Evolutionary conservation across 306 rosid genomes (phyloP).

Genomic region (Inga oerstediana): DNA sequence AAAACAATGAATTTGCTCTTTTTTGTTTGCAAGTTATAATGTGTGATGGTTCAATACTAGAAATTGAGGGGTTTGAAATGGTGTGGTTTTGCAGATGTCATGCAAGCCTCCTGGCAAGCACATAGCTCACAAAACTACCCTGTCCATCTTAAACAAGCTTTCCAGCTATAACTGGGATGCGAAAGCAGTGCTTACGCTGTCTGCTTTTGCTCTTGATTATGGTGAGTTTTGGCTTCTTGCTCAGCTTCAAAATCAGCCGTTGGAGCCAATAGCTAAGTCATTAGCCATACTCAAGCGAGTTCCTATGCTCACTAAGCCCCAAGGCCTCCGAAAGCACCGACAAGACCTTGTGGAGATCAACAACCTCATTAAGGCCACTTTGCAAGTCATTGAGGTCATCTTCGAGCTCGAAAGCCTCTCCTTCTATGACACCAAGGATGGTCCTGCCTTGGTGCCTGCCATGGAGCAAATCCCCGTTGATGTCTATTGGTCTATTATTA

Average conservation of each 20-base stretch:
- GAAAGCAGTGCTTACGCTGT: slow-evolving; percentile 64
- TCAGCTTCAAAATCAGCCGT: slow-evolving; percentile 34
- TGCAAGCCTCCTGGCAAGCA: slow-evolving; percentile 64
- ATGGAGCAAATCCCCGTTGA: slow-evolving; percentile 49
- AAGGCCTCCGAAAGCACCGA: slow-evolving; percentile 38
- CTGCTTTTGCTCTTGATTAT: slow-evolving; percentile 71
- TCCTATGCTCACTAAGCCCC: slow-evolving; percentile 48
- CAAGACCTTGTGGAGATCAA: slow-evolving; percentile 51
- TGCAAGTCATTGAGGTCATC: slow-evolving; percentile 53
- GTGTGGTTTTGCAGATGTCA: slow-evolving; percentile 45
- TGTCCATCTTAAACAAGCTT: slow-evolving; percentile 55
- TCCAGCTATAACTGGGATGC: slow-evolving; percentile 59
- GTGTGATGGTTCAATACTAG: background rate
- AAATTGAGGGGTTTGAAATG: background rate
- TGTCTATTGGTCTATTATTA: slow-evolving; percentile 66
- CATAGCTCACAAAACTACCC: slow-evolving; percentile 54
- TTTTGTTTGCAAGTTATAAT: background rate
- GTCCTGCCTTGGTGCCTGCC: slow-evolving; percentile 43
- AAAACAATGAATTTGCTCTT: too few species aligned
- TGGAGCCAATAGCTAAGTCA: slow-evolving; percentile 60
- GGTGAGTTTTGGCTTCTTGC: slow-evolving; percentile 74
- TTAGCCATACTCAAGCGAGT: slow-evolving; percentile 56
- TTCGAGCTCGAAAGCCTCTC: slow-evolving; percentile 48
- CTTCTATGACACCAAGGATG: slow-evolving; percentile 39
- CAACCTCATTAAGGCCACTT: slow-evolving; percentile 45